A percentile compares a stretch with the other conserved stretches of the same genome.
phyloP scores from a whole-genome alignment of 768 basidiomycete species.

The Gautieria morchelliformis region DNA sequence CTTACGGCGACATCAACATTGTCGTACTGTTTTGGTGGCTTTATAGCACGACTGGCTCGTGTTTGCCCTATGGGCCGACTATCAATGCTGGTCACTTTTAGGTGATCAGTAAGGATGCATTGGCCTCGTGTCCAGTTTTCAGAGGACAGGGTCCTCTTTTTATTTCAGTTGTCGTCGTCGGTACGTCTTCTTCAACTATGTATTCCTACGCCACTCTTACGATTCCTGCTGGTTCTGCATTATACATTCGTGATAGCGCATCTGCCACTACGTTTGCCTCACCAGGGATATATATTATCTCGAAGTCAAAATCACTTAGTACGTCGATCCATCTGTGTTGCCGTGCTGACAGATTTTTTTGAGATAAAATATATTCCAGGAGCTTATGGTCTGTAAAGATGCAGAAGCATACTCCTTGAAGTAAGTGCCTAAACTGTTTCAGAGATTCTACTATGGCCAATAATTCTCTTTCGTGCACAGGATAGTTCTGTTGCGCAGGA shows the following conservation, averaged over 20 bases:
- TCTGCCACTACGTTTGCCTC: conserved; percentile 31
- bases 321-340: conserved; percentile 33
- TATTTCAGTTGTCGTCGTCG: too few relatives aligned
- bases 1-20: too few relatives aligned
- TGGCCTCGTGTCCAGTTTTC: neutral
- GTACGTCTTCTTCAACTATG: neutral
- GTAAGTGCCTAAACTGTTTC: conserved; percentile 17
- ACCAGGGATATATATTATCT: conserved; percentile 29
- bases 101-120: too few relatives aligned
- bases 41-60: too few relatives aligned
- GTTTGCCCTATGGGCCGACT: too few relatives aligned
- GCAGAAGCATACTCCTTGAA: conserved; percentile 15
- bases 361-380: conserved; percentile 23
- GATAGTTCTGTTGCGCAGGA: conserved; percentile 26
- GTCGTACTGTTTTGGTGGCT: too few relatives aligned
- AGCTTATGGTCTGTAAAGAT: conserved; percentile 31
- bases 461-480: conserved; percentile 30
- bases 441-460: conserved; percentile 25
- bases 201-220: conserved; percentile 5
- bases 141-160: too few relatives aligned
- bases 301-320: conserved; percentile 27
- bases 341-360: conserved; percentile 23
- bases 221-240: neutral
- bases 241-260: conserved; percentile 26
- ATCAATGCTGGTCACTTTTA: too few relatives aligned